phyloP scores from a whole-genome alignment of 2,329 filamentous ascomycete genomes.

The Sclerotiophoma versabilis region DNA sequence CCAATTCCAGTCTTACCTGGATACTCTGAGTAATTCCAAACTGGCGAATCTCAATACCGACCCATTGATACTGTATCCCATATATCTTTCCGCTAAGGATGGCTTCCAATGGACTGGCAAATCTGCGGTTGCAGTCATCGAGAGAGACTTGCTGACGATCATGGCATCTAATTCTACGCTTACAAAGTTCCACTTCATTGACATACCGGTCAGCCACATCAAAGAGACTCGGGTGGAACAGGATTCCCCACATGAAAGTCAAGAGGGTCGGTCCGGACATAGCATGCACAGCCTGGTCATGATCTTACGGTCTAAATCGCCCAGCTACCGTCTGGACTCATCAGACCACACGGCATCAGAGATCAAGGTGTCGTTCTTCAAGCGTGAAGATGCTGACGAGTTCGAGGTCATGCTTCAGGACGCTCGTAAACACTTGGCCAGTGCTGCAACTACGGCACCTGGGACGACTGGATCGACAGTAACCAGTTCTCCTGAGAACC shows the following conservation, averaged over 20 bases:
- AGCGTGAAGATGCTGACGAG: slow-evolving; percentile 27
- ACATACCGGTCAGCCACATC: slow-evolving; percentile 38
- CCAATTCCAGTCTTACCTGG: slow-evolving; percentile 39
- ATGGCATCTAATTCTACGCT: slow-evolving; percentile 25
- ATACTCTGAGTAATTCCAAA: slow-evolving; percentile 28
- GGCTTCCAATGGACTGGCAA: slow-evolving; percentile 31
- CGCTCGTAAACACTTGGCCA: background rate
- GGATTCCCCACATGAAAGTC: slow-evolving; percentile 9
- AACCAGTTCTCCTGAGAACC: background rate
- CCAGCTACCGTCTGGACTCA: slow-evolving; percentile 36
- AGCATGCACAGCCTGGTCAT: slow-evolving; percentile 12
- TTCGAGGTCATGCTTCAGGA: slow-evolving; percentile 18
- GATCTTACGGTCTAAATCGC: slow-evolving; percentile 1
- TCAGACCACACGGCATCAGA: slow-evolving; percentile 21
- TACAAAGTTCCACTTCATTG: slow-evolving; percentile 31
- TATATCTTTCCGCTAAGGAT: slow-evolving; percentile 30
- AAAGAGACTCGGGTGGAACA: slow-evolving; percentile 11
- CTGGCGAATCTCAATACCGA: slow-evolving; percentile 20
- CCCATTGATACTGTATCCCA: slow-evolving; percentile 28
- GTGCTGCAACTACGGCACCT: background rate
- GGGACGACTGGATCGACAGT: background rate
- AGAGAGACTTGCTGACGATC: slow-evolving; percentile 31
- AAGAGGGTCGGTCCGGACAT: slow-evolving; percentile 11
- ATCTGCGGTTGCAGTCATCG: slow-evolving; percentile 24
- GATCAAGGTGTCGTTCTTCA: slow-evolving; percentile 32